Evolutionary conservation across 225 moss, liverwort and hornwort genomes (phyloP), one percentile per base, ranked within the genome.

Genomic region (Pseudoscleropodium purum): DNA sequence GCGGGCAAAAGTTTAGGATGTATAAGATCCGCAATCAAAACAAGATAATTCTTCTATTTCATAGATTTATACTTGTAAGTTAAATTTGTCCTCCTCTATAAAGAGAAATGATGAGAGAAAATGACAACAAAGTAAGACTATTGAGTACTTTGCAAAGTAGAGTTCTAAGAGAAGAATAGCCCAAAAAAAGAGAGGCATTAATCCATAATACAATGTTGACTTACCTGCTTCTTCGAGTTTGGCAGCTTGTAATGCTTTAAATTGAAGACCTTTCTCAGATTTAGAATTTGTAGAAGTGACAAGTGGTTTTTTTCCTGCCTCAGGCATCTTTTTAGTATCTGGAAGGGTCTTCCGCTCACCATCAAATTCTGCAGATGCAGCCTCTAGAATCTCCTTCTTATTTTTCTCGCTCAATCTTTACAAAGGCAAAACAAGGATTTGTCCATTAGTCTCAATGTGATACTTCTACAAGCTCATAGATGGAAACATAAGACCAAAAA

Each of bases 211-310:
- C 7, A 39, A 47, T 59, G 47, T 31, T 30, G 34, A 37, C 52
- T 89, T 87, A 87, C 91, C 87, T 87, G 87, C 75, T 85, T 87
- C 89, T 90, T 92, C 89, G 70, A 77, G 78, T 83, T 89, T 91
- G 64, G 89, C 83, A 79, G 84, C 89, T 87, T 90, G 86, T 65
- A 60, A 41, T 52, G 59, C 87, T 87, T 81, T 90, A 41, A 90
- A 89, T 37, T 84, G 84, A 39, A 89, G 84, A 26, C 45, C 83
- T 83, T 91, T 91, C 51, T 89, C 84, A 75, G 81, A 64, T 84
- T 85, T 85, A 41, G 80, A 75, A 57, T 18, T 66, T 39, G 87
- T 79, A 79, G 89, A 89, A 62, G 33, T 45, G 33, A 62, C 51
- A 67, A 25, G 51, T 60, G 57, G 30, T 75, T 80, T 59, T 57